Base-by-base conservation (phyloP, 805 yeast genomes). In the Candida alai region DNA sequence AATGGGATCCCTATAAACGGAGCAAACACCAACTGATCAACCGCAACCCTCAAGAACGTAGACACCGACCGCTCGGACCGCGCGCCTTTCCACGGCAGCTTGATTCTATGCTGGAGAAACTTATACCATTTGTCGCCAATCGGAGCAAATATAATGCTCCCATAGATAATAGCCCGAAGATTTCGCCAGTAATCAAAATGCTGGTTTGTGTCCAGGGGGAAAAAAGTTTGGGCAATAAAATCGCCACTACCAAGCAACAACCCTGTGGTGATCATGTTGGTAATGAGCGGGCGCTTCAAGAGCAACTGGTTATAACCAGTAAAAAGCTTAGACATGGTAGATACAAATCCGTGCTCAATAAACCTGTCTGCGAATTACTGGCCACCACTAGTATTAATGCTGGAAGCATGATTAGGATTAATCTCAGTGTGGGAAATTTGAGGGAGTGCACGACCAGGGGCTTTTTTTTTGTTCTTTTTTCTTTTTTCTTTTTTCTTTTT, bases 21-120 rank as follows among this genome's bases (percentile, higher is more conserved):
- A 0, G 96, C 86, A 71, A 86, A 86, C 0, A 70, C 41, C 18
- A 74, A 47, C 52, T 88, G 96, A 57, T 89, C 97, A 6, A 73
- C 68, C 0, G 73, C 70, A 11, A 84, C 87, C 31, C 86, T 60
- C 1, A 51, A 37, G 4, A 52, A 14, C 0, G 67, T 52, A 40
- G 39, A 20, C n/a, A 35, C 10, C 28, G 28, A 24, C 51, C 40
- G 12, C 19, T 35, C 19, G 22, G 19, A 14, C 16, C 28, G 11
- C 18, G 16, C 21, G 19, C 33, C 6, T 5, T 31, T 34, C 10
- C 11, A 25, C 2, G 75, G 76, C 32, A 70, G 54, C 20, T 58
- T 52, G 3, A 78, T 52, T 15, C 50, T 56, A 21, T 12, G 25
- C 21, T 66, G 56, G 12, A 87, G 51, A 6, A 74, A 44, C 35